Percentiles rank a stretch among this genome's conserved stretches.
Conservation (phyloP, 768 basidiomycete genomes). For the Pleurotus giganteus region DNA sequence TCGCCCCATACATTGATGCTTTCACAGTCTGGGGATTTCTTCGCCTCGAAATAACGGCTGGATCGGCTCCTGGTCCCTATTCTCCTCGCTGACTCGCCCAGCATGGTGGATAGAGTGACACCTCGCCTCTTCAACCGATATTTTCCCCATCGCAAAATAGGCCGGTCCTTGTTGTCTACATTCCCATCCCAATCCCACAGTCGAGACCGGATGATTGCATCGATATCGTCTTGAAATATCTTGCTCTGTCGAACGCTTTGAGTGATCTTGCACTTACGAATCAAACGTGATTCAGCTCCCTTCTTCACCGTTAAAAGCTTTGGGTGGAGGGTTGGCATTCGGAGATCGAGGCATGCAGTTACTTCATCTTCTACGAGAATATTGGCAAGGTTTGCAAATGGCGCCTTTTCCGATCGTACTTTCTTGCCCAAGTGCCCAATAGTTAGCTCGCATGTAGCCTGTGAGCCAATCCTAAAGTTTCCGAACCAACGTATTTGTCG, state of each 20-base stretch:
- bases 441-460: constrained; percentile 26
- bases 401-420: constrained; percentile 28
- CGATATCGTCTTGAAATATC: not conserved
- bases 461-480: constrained; percentile 30
- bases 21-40: not conserved
- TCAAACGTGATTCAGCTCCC: not conserved
- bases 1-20: constrained; percentile 14
- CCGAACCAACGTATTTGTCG: constrained; percentile 33
- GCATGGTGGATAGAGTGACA: constrained; percentile 4
- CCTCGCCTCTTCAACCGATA: not conserved
- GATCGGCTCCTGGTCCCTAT: constrained; percentile 6
- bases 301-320: not conserved
- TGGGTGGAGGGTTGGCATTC: constrained; percentile 16
- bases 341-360: constrained; percentile 18
- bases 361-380: constrained; percentile 23
- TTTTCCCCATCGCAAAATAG: constrained; percentile 15
- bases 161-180: not conserved
- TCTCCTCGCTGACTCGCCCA: constrained; percentile 10
- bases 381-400: constrained; percentile 29
- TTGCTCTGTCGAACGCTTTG: not conserved
- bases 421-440: constrained; percentile 26
- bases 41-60: constrained; percentile 8
- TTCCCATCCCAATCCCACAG: not conserved
- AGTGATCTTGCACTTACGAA: not conserved
- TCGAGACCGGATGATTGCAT: not conserved